phyloP scores from a whole-genome alignment of 2,329 filamentous ascomycete species.

The Beauveria brongniartii region DNA sequence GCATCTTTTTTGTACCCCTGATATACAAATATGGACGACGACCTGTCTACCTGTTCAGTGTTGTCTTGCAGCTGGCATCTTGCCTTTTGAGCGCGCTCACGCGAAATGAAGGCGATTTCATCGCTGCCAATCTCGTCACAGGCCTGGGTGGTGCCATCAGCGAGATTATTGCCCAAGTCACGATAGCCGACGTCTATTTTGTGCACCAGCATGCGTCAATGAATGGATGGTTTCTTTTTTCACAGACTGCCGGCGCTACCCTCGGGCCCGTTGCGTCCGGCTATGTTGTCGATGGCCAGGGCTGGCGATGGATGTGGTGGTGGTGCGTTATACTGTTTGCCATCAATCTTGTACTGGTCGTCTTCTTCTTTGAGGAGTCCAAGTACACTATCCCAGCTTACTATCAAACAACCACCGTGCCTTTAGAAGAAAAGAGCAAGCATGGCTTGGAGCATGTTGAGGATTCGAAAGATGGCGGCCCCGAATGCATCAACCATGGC shows the following conservation, averaged over 20 bases:
- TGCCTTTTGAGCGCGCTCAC: conserved; percentile 16
- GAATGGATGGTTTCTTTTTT: conserved; percentile 22
- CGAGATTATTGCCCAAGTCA: conserved; percentile 30
- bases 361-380: conserved; percentile 1
- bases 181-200: conserved; percentile 26
- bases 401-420: not conserved
- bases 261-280: conserved; percentile 17
- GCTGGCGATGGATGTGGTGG: conserved; percentile 24
- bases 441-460: not conserved
- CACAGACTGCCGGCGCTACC: conserved; percentile 20
- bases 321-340: conserved; percentile 9
- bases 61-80: conserved; percentile 13
- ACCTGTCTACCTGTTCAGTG: conserved; percentile 20
- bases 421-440: not conserved
- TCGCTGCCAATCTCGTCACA: conserved; percentile 15
- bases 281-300: conserved; percentile 16
- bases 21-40: conserved; percentile 28
- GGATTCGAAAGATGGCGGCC: not conserved
- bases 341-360: not conserved
- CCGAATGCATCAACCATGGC: not conserved
- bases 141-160: conserved; percentile 30
- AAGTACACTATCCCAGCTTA: not conserved
- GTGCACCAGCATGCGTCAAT: conserved; percentile 22
- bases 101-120: conserved; percentile 14
- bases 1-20: conserved; percentile 27